These are phyloP conservation scores for Aureobasidium namibiae DNA, from an alignment of 2,329 filamentous ascomycete genomes.

Conservation along the genomic window DNA sequence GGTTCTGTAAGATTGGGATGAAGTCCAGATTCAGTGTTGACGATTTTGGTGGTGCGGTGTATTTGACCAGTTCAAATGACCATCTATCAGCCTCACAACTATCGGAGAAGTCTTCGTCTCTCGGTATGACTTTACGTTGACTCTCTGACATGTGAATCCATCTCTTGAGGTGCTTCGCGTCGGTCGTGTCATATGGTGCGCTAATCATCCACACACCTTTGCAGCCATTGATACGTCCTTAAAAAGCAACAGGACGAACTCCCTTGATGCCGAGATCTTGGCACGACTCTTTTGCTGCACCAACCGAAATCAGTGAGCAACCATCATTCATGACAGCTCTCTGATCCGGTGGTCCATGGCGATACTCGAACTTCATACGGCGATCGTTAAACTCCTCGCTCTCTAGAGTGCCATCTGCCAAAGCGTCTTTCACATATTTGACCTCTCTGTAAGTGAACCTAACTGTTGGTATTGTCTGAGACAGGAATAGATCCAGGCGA, in stretches of 20 bases:
- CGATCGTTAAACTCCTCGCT: conserved; percentile 30
- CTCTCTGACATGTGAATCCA: conserved; percentile 61
- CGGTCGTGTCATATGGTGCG: conserved; percentile 35
- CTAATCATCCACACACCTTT: conserved; percentile 71
- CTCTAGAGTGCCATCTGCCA: conserved; percentile 28
- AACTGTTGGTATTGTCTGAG: conserved; percentile 30
- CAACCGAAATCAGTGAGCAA: conserved; percentile 56
- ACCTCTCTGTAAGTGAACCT: conserved; percentile 32
- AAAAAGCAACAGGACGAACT: conserved; percentile 55
- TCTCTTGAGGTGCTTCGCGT: conserved; percentile 32
- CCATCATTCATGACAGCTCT: conserved; percentile 42
- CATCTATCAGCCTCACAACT: conserved; percentile 42
- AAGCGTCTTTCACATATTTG: conserved; percentile 22
- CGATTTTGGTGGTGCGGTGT: conserved; percentile 39
- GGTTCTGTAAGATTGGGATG: conserved; percentile 57
- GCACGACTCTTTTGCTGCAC: conserved; percentile 48
- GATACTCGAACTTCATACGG: conserved; percentile 19
- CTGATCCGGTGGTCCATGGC: background rate
- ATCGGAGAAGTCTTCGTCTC: conserved; percentile 38
- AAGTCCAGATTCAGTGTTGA: conserved; percentile 60
- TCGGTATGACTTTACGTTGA: conserved; percentile 57
- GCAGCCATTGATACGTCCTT: conserved; percentile 62
- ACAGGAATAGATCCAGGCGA: conserved; percentile 35
- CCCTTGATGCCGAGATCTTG: conserved; percentile 39
- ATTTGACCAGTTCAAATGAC: conserved; percentile 56